Evolutionary conservation across 805 yeast genomes (phyloP).

Genomic region (Scheffersomyces lignosus): DNA sequence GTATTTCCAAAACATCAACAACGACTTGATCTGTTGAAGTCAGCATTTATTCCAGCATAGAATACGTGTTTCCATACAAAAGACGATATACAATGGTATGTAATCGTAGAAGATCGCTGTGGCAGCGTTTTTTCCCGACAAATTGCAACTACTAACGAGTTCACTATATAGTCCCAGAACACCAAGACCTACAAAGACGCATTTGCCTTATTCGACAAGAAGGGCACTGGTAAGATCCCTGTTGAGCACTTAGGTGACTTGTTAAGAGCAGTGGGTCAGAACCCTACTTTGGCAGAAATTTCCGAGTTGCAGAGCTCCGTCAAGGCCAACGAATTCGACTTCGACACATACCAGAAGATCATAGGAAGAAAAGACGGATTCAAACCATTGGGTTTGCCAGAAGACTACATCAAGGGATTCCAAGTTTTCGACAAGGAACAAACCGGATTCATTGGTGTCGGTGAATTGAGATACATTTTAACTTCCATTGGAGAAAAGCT

Average conservation of each 20-base stretch:
- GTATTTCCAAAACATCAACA: too few species aligned
- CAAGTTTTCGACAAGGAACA: conserved; percentile 96
- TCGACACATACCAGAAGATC: conserved; percentile 72
- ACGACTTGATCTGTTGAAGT: too few species aligned
- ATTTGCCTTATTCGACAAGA: conserved; percentile 93
- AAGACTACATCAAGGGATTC: conserved; percentile 86
- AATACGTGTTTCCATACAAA: too few species aligned
- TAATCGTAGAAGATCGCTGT: neutral
- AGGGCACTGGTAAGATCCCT: conserved; percentile 91
- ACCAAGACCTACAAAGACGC: conserved; percentile 76
- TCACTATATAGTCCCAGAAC: conserved; percentile 42
- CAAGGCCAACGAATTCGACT: conserved; percentile 58
- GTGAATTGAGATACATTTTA: conserved; percentile 91
- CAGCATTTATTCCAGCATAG: too few species aligned
- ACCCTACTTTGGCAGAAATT: conserved; percentile 92
- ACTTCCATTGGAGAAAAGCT: conserved; percentile 96
- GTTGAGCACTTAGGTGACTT: conserved; percentile 85
- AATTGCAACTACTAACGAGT: too few species aligned
- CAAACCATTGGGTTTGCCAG: conserved; percentile 84
- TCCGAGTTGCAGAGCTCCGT: conserved; percentile 43
- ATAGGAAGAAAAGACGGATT: conserved; percentile 87
- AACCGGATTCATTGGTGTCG: conserved; percentile 95
- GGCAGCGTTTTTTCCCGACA: neutral
- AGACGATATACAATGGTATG: conserved; percentile 4
- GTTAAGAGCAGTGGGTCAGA: conserved; percentile 95